Conservation (phyloP, 1,284 basidiomycete genomes). For the Boletus mariae region DNA sequence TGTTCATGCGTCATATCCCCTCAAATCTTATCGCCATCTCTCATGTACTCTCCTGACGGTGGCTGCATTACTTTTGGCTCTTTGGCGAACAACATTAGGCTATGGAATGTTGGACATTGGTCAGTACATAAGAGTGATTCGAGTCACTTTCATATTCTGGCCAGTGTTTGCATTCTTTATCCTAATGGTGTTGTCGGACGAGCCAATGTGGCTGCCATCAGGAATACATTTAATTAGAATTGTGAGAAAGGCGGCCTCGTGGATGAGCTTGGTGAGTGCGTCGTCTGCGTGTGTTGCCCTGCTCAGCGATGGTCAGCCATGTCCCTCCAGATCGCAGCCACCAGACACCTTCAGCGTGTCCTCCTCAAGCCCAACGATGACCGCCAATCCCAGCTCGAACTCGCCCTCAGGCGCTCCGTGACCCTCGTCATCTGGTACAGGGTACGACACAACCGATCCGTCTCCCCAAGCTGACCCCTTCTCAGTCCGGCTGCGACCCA, state of each 20-base stretch:
- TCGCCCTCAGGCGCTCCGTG: conserved; percentile 40
- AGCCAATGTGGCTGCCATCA: too few species aligned
- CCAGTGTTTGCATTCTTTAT: background rate
- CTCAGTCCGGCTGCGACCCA: conserved; percentile 53
- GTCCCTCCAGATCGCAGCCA: conserved; percentile 26
- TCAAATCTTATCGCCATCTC: too few species aligned
- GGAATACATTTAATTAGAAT: background rate
- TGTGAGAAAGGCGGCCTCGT: conserved; percentile 26
- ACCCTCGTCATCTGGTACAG: conserved; percentile 69
- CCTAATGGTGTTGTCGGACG: background rate
- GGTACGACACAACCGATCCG: conserved; percentile 30
- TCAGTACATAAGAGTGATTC: too few species aligned
- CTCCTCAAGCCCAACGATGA: conserved; percentile 19
- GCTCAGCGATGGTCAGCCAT: conserved; percentile 10
- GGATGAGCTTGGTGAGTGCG: conserved; percentile 6
- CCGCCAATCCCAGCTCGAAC: conserved; percentile 30
- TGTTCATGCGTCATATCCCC: background rate
- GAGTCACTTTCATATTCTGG: too few species aligned
- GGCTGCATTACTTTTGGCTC: too few species aligned
- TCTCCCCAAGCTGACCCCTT: conserved; percentile 4
- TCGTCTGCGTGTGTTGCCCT: background rate
- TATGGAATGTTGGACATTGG: too few species aligned
- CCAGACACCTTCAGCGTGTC: conserved; percentile 15
- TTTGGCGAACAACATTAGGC: too few species aligned
- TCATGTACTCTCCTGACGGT: too few species aligned